A percentile compares a stretch with the other conserved stretches of the same genome.
Conservation (phyloP, 2,329 filamentous ascomycete genomes). For the Septoria linicola region DNA sequence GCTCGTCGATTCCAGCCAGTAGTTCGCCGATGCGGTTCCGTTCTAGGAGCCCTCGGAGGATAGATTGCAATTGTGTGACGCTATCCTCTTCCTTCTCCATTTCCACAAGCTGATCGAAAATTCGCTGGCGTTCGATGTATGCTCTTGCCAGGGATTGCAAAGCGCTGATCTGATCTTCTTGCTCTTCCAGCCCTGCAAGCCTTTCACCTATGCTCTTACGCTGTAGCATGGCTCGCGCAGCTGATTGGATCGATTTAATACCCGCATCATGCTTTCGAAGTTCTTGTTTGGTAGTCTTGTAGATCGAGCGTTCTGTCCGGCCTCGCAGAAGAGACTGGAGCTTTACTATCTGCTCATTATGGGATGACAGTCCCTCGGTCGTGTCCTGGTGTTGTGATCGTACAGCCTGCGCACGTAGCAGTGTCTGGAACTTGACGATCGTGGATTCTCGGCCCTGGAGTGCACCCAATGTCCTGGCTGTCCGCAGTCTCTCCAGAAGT, state of each 20-base stretch:
- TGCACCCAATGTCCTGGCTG: conserved; percentile 33
- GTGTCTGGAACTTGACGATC: conserved; percentile 62
- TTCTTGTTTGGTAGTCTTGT: conserved; percentile 27
- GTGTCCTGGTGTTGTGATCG: conserved; percentile 58
- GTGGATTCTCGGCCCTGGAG: conserved; percentile 39
- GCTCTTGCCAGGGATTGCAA: conserved; percentile 69
- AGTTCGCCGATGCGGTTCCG: conserved; percentile 71
- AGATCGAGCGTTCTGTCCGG: conserved; percentile 51
- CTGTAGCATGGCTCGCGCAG: conserved; percentile 50
- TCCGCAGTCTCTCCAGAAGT: conserved; percentile 40
- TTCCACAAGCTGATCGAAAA: conserved; percentile 64
- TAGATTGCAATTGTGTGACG: conserved; percentile 69
- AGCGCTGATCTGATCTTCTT: conserved; percentile 57
- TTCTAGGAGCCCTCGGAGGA: conserved; percentile 75
- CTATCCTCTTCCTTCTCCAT: conserved; percentile 67
- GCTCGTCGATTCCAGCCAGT: conserved; percentile 74
- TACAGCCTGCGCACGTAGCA: conserved; percentile 61
- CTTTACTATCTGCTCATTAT: conserved; percentile 39
- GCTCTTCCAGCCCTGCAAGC: conserved; percentile 55
- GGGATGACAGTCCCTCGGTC: conserved; percentile 49
- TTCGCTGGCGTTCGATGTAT: conserved; percentile 61
- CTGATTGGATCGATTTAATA: conserved; percentile 54
- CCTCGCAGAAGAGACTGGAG: conserved; percentile 68
- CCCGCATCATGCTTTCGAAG: conserved; percentile 47
- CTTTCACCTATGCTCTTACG: conserved; percentile 47